Base-by-base conservation (phyloP, 306 rosid species). In the Cicer chorassanicum region DNA sequence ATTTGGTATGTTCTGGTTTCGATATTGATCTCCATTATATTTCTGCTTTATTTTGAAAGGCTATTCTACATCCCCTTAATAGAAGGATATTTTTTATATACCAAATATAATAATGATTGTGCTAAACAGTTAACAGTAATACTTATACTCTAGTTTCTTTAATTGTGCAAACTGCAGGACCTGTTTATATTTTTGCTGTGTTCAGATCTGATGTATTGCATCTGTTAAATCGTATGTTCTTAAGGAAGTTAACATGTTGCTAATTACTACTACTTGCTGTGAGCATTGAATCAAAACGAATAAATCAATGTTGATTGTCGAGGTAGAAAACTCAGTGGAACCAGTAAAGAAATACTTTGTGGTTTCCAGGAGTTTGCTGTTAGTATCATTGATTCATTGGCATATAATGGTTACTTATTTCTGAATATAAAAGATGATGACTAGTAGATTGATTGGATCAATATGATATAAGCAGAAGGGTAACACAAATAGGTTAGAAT, bases 1-100 rank as follows among this genome's bases (percentile, higher is more conserved):
- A 94, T 85, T 84, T 92, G 95, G 97, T 92, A 81, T 63, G 67
- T 60, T 46, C 42, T 66, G 70, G 49, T 55, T 77, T 46, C 51
- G 42, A 48, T 70, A 15, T 70, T 38, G 53, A 72, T 73, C 62
- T 42, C 19, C 12, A 19, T 60, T 43, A 9, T 65, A 50, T 75
- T 59, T 38, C 70, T 70, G 5, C 46, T 65, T 60, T 61, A 38
- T 68, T 74, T 59, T 79, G 62, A 53, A 68, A 63, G 87, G 56
- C 40, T 40, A 8, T 60, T 46, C 50, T 50, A 24, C 44, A 10
- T 18, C 54, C 45, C 49, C 63, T 64, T 73, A 21, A 49, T 65
- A 24, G 8, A 63, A 13, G 13, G 42, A 60, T 42, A 21, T 45
- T 46, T 82, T 44, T 4, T 9, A 72, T 41, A 21, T 13, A 13